phyloP scores from a whole-genome alignment of 345 rosid genomes.

The Gossypium mustelinum region DNA sequence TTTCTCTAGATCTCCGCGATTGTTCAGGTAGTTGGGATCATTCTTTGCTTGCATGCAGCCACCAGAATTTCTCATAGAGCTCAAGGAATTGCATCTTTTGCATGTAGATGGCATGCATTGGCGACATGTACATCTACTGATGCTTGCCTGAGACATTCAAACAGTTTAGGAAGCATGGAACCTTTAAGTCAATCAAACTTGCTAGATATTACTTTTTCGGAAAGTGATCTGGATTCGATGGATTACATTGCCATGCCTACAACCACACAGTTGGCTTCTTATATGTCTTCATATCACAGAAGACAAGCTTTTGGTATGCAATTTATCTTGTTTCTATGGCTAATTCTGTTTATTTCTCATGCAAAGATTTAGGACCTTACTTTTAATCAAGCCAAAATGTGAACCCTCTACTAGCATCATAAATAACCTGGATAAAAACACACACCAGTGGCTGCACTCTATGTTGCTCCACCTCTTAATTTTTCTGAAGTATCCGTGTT shows the following conservation, averaged over 20 bases:
- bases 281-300: conserved; percentile 64
- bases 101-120: conserved; percentile 86
- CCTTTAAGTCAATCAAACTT: conserved; percentile 26
- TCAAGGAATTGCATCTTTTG: conserved; percentile 60
- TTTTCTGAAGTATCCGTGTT: not conserved
- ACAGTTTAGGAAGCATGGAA: conserved; percentile 47
- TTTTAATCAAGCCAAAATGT: not conserved
- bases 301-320: conserved; percentile 82
- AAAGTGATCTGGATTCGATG: conserved; percentile 76
- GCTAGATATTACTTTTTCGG: conserved; percentile 42
- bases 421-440: not conserved
- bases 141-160: conserved; percentile 43
- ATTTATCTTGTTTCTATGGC: conserved; percentile 7
- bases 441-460: not conserved
- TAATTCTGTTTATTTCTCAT: not conserved
- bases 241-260: conserved; percentile 63
- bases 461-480: not conserved
- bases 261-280: conserved; percentile 51
- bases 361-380: conserved; percentile 1
- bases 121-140: conserved; percentile 57
- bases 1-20: conserved; percentile 66
- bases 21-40: conserved; percentile 81
- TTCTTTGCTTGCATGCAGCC: conserved; percentile 79
- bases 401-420: not conserved
- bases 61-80: conserved; percentile 91